Conservation (phyloP, 192 early-diverging fungal species). For the Umbelopsis vinacea region DNA sequence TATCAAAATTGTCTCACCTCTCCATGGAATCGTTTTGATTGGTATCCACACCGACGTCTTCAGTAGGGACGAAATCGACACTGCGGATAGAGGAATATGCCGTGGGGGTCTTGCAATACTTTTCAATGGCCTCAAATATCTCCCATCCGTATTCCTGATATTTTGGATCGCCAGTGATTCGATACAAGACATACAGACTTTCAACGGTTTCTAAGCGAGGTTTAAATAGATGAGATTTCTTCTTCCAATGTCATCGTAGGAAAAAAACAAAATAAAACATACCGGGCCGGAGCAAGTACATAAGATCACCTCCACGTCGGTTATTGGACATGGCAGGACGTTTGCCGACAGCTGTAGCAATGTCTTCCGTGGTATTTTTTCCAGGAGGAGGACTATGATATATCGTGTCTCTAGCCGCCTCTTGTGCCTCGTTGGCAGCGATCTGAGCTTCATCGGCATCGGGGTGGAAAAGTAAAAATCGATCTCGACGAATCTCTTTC, state of each 20-base stretch:
- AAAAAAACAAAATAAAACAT: too few species aligned
- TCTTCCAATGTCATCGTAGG: too few species aligned
- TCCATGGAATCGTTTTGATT: slow-evolving; percentile 39
- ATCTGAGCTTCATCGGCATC: neutral
- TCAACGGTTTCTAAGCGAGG: slow-evolving; percentile 65
- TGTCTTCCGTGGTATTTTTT: neutral
- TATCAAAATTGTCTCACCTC: slow-evolving; percentile 6
- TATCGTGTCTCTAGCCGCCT: neutral
- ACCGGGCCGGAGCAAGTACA: slow-evolving; percentile 7
- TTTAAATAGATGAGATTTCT: too few species aligned
- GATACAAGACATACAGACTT: slow-evolving; percentile 72
- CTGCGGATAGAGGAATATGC: slow-evolving; percentile 50
- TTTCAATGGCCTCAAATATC: slow-evolving; percentile 57
- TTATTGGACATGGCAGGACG: neutral
- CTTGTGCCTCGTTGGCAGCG: neutral
- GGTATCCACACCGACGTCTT: neutral
- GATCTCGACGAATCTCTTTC: slow-evolving; percentile 6
- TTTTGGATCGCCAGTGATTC: slow-evolving; percentile 69
- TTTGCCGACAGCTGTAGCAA: neutral
- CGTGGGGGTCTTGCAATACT: slow-evolving; percentile 49
- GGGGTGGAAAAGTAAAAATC: neutral
- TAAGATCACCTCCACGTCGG: neutral
- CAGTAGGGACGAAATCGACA: slow-evolving; percentile 28
- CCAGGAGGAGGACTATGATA: neutral
- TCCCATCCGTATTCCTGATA: slow-evolving; percentile 77